Evolutionary conservation across 495 filamentous ascomycete species (phyloP), one percentile per base, ranked within the genome.

Genomic region (Aspergillus funiculosus): DNA sequence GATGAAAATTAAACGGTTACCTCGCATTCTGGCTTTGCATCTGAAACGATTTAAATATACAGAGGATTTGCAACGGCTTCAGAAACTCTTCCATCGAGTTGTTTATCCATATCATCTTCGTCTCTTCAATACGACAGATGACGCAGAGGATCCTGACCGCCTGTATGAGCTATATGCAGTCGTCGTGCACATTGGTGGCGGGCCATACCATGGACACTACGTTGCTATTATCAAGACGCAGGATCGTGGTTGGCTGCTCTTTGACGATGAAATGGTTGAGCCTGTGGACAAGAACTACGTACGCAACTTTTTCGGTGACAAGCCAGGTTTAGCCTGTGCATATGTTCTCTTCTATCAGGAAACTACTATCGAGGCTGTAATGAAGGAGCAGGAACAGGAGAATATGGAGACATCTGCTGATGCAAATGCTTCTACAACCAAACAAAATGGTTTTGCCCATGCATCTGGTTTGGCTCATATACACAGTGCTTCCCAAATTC

Each of bases 281-380:
- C 92, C 94, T 0, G 92, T 98, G 5, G 89, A 96, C 58, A 95
- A 95, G 60, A 82, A 81, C 57, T 98, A 92, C 59, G 94, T 98
- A n/a, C 77, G 81, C 40, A 97, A 95, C 59, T 98, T 97, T 68
- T 98, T 98, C 58, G 92, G 92, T 19, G 92, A 95, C 57, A 83
- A 85, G 50, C 85, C 87, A 11, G 87, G 87, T 1, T 76, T 89
- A 61, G 94, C 92, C 14, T 96, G 89, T 64, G 92, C 92, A 15
- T 98, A 98, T 57, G 90, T 98, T 14, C 71, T 98, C 1, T 97
- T 98, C 65, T 98, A 98, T 59, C 92, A 96, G 59, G 91, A 98
- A 62, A 95, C 90, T 2, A 95, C 89, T 1, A 70, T 89, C 14
- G 92, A 97, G 61, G 89, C 86, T 38, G 81, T 97, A 35, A 75